Base-by-base conservation (phyloP, 805 yeast species). In the Cyberlindnera mrakii region DNA sequence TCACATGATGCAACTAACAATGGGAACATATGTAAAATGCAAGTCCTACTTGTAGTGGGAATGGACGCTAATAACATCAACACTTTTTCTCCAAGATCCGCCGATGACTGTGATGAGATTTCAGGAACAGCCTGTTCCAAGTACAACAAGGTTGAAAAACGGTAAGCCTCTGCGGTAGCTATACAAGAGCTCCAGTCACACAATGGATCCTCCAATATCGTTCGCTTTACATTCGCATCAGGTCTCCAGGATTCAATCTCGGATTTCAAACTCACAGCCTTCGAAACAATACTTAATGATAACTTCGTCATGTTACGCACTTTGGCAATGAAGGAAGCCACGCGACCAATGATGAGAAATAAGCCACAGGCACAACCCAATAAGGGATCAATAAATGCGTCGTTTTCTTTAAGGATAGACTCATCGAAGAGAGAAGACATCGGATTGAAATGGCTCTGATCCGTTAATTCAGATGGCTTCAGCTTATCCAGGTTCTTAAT, bases 121-220 rank as follows among this genome's bases (percentile, higher is more conserved):
- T 81, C 85, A 0, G 88, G 87, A 4, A 82, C 85, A 1, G 85
- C 82, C 54, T 82, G 86, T 56, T 80, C 85, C 27, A 82, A 59
- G 53, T 77, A 80, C 17, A 81, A 54, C 32, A 82, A 57, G 0
- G 84, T 68, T 1, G 85, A 72, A 56, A 68, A 78, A 33, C 85
- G 56, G 58, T 81, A 82, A 0, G 86, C 82, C 53, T 81, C 87
- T 3, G 87, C 86, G 1, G 86, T 81, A 2, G 85, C 75, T 20
- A 82, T 66, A 45, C 83, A 77, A 9, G 82, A 73, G 5, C 80
- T 63, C 27, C 77, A 54, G 49, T 80, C 87, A 67, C 80, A 74
- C 2, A 67, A 59, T 6, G 75, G 69, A 46, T 74, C 76, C 38
- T 71, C 41, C 57, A 67, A 62, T 9, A 68, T 54, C 2, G 71